These are phyloP conservation scores for Magnusiomyces fungicola DNA, from an alignment of 1,139 yeast species.

Conservation along the genomic window DNA sequence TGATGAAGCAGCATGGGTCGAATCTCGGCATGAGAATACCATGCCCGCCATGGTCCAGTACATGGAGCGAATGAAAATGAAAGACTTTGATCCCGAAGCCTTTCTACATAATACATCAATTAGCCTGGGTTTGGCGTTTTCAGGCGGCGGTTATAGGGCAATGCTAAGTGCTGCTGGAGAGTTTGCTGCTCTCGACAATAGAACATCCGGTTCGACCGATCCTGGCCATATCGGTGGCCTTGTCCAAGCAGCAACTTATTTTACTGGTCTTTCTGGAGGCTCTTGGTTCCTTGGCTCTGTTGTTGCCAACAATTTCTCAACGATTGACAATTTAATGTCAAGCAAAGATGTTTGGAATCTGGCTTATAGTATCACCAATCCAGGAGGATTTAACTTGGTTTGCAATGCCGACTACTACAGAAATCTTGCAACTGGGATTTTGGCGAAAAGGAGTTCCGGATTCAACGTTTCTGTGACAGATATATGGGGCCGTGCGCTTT, in stretches of 20 bases:
- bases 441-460: background rate
- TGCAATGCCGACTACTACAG: slow-evolving; percentile 8
- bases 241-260: slow-evolving; percentile 62
- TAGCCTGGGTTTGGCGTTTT: slow-evolving; percentile 57
- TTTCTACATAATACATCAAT: slow-evolving; percentile 38
- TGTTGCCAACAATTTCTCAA: slow-evolving; percentile 74
- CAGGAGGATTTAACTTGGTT: slow-evolving; percentile 65
- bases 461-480: slow-evolving; percentile 44
- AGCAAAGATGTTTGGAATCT: slow-evolving; percentile 75
- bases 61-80: slow-evolving; percentile 49
- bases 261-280: slow-evolving; percentile 79
- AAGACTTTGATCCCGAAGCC: slow-evolving; percentile 48
- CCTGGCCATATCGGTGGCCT: slow-evolving; percentile 70
- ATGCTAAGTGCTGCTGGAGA: slow-evolving; percentile 78
- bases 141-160: slow-evolving; percentile 84
- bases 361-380: slow-evolving; percentile 50
- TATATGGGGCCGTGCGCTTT: slow-evolving; percentile 83
- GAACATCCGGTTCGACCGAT: slow-evolving; percentile 49
- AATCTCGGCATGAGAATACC: slow-evolving; percentile 45
- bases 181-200: slow-evolving; percentile 60
- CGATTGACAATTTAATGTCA: no score
- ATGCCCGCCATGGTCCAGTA: slow-evolving; percentile 48
- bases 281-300: slow-evolving; percentile 79
- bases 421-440: background rate
- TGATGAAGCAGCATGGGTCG: slow-evolving; percentile 22